A percentile compares a stretch with the other conserved stretches of the same genome.
Evolutionary conservation across 2,329 filamentous ascomycete species (phyloP).

Genomic region (Canariomyces notabilis): DNA sequence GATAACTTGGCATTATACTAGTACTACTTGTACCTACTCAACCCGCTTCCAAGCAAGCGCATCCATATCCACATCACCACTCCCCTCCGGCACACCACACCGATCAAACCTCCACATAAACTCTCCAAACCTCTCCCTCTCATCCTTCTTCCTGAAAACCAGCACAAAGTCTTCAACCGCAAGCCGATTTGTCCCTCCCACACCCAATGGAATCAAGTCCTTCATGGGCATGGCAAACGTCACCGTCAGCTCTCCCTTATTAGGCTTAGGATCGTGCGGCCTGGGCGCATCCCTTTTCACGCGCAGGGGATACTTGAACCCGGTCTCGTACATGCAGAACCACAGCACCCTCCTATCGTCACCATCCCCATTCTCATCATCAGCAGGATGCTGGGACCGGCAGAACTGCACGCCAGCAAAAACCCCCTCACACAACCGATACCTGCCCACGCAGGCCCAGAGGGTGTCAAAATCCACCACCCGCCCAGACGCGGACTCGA

Average conservation of each 20-base stretch:
- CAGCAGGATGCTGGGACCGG: no score
- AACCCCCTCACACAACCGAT: conserved; percentile 3
- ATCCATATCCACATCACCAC: not conserved
- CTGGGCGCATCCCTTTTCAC: not conserved
- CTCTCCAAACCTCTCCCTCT: not conserved
- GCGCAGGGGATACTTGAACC: conserved; percentile 10
- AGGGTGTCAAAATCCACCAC: not conserved
- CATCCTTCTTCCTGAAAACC: conserved; percentile 1
- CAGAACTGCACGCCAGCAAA: not conserved
- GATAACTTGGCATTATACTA: not conserved
- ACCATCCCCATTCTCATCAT: not conserved
- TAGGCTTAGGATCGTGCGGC: not conserved
- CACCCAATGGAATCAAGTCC: conserved; percentile 9
- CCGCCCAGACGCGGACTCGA: not conserved
- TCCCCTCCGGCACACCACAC: not conserved
- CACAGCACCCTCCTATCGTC: not conserved
- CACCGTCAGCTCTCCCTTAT: conserved; percentile 1
- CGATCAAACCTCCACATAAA: conserved; percentile 11
- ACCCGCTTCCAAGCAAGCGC: not conserved
- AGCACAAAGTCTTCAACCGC: conserved; percentile 8
- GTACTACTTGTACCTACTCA: not conserved
- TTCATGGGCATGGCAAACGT: conserved; percentile 14
- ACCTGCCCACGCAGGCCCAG: conserved; percentile 2
- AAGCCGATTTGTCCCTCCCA: conserved; percentile 14
- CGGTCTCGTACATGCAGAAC: conserved; percentile 6